Percentiles rank a stretch among this genome's conserved stretches.
These are phyloP conservation scores for Aphanomyces cochlioides DNA, from an alignment of 352 stramenopile species.

Conservation along the genomic window DNA sequence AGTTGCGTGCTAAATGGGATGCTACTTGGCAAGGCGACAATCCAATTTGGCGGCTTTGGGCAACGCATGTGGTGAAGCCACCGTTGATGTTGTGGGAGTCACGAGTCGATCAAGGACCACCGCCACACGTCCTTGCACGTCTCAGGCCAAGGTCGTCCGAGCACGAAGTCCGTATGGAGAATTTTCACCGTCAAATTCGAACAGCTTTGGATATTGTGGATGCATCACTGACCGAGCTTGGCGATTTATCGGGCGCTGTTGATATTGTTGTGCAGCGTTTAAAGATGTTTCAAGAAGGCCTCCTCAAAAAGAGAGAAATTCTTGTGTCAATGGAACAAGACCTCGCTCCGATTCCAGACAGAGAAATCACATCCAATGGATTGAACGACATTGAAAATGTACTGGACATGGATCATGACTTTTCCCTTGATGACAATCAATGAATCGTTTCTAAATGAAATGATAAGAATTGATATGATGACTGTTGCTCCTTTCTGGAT, in stretches of 20 bases:
- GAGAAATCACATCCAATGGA: conserved; percentile 32
- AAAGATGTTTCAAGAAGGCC: not conserved
- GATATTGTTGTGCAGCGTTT: not conserved
- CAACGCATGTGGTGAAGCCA: not conserved
- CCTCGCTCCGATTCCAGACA: conserved; percentile 17
- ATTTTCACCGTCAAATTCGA: not conserved
- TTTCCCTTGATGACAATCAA: too few species aligned
- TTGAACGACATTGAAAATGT: too few species aligned
- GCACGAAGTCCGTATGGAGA: not conserved
- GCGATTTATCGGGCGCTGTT: not conserved
- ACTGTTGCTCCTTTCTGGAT: too few species aligned
- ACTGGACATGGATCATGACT: too few species aligned
- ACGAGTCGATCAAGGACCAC: not conserved
- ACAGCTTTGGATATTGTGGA: not conserved
- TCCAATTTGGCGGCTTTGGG: conserved; percentile 3
- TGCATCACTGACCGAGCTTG: not conserved
- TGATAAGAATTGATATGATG: too few species aligned
- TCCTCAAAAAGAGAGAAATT: not conserved
- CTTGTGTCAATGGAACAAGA: not conserved
- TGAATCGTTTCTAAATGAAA: too few species aligned
- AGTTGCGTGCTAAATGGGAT: not conserved
- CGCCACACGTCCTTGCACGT: not conserved
- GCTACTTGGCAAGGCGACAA: not conserved
- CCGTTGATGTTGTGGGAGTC: not conserved
- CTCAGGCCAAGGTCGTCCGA: not conserved